A percentile compares a stretch with the other conserved stretches of the same genome.
Conservation (phyloP, 768 basidiomycete genomes). For the Ephemerocybe angulata region DNA sequence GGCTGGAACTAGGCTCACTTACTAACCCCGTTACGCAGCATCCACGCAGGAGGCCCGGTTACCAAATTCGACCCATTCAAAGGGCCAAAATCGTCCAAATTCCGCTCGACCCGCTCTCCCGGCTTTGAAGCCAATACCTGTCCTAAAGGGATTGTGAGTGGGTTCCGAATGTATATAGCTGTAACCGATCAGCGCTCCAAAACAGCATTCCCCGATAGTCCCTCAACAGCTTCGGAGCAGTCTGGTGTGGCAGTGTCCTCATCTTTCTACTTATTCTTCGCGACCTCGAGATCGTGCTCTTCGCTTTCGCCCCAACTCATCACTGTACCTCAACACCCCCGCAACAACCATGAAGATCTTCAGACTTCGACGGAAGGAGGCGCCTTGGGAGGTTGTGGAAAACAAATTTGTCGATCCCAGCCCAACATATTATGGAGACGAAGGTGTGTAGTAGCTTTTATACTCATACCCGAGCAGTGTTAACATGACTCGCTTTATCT, state of each 20-base stretch:
- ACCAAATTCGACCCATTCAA: neutral
- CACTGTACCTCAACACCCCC: constrained; percentile 9
- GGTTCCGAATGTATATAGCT: neutral
- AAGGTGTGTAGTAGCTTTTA: constrained; percentile 51
- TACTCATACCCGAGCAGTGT: constrained; percentile 1
- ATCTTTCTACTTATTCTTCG: neutral
- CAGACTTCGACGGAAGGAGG: constrained; percentile 52
- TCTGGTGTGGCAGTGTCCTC: neutral
- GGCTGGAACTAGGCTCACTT: neutral
- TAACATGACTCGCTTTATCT: neutral
- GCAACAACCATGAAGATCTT: constrained; percentile 29
- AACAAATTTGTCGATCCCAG: constrained; percentile 62
- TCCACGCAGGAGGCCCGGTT: neutral
- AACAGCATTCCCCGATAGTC: neutral
- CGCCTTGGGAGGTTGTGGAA: constrained; percentile 77
- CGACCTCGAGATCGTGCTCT: neutral
- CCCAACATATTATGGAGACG: constrained; percentile 58
- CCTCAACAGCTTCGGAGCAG: neutral
- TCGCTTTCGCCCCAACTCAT: constrained; percentile 8
- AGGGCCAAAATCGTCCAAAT: neutral
- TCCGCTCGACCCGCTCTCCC: too few species aligned
- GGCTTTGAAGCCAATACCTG: neutral
- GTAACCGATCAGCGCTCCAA: neutral
- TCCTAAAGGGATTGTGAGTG: neutral
- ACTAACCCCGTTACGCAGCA: neutral